A percentile compares a stretch with the other conserved stretches of the same genome.
phyloP scores from a whole-genome alignment of 2,329 filamentous ascomycete species.

The Bipolaris cookei region DNA sequence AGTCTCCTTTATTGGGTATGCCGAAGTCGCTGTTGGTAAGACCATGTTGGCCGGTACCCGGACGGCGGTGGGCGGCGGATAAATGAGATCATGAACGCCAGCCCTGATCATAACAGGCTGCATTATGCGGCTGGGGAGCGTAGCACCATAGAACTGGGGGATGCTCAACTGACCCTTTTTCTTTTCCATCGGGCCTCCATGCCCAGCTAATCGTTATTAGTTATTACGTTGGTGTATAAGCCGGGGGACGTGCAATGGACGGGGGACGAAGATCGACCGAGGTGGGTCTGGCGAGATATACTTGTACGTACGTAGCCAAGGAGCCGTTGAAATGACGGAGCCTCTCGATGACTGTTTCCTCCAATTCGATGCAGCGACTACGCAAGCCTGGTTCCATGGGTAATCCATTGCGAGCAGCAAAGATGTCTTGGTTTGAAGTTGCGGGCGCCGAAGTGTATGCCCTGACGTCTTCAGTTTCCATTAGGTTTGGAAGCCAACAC shows the following conservation, averaged over 20 bases:
- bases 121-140: background rate
- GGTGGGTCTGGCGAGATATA: background rate
- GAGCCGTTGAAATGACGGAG: slow-evolving; percentile 12
- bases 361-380: background rate
- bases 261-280: slow-evolving; percentile 3
- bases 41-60: background rate
- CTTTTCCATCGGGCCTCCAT: background rate
- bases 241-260: slow-evolving; percentile 3
- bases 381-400: slow-evolving; percentile 20
- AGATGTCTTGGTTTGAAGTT: slow-evolving; percentile 1
- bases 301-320: slow-evolving; percentile 17
- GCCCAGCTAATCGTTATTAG: background rate
- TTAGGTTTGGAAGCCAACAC: slow-evolving; percentile 19
- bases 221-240: slow-evolving; percentile 1
- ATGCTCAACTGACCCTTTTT: slow-evolving; percentile 5
- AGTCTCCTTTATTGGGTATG: background rate
- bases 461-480: slow-evolving; percentile 31
- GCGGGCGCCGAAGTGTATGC: slow-evolving; percentile 16
- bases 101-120: slow-evolving; percentile 10
- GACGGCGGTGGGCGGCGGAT: slow-evolving; percentile 3
- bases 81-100: background rate
- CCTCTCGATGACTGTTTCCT: slow-evolving; percentile 5
- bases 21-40: background rate
- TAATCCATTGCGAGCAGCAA: slow-evolving; percentile 15
- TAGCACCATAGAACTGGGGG: slow-evolving; percentile 1